Conservation (phyloP, 2,329 filamentous ascomycete species). For the Pyrenochaeta sp. region DNA sequence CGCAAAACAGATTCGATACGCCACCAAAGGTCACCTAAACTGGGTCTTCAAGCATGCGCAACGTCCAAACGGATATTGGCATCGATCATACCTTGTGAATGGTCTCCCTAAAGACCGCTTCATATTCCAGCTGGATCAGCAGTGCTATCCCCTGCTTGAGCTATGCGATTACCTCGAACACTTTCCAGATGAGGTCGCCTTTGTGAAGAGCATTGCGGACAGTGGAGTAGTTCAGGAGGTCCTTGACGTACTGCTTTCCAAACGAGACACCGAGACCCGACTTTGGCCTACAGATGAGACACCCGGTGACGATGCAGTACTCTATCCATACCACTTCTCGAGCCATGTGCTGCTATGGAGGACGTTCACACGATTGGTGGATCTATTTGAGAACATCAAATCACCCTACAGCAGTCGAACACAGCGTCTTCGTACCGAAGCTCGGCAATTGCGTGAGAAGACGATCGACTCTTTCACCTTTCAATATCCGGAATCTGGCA, state of each 20-base stretch:
- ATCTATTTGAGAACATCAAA: conserved; percentile 2
- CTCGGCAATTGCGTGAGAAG: not conserved
- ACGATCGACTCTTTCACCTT: conserved; percentile 4
- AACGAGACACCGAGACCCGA: too few relatives aligned
- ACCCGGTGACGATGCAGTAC: not conserved
- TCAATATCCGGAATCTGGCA: not conserved
- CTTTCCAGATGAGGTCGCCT: too few relatives aligned
- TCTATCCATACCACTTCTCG: conserved; percentile 18
- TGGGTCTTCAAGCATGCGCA: conserved; percentile 17
- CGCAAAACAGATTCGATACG: conserved; percentile 4
- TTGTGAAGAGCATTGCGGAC: too few relatives aligned
- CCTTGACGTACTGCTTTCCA: too few relatives aligned
- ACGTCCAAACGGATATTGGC: conserved; percentile 19
- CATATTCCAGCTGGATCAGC: conserved; percentile 16
- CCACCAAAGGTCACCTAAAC: conserved; percentile 6
- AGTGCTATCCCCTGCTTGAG: conserved; percentile 18
- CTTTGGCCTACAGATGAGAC: too few relatives aligned
- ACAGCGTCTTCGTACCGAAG: not conserved
- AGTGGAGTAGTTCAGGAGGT: too few relatives aligned
- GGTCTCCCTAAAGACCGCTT: conserved; percentile 15
- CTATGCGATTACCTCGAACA: conserved; percentile 12
- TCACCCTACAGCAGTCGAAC: not conserved
- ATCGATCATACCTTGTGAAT: conserved; percentile 19
- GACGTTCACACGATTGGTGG: conserved; percentile 7
- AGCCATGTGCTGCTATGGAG: conserved; percentile 18